Evolutionary conservation across 257 asterid species (phyloP).

Genomic region (Ilex aquifolium): DNA sequence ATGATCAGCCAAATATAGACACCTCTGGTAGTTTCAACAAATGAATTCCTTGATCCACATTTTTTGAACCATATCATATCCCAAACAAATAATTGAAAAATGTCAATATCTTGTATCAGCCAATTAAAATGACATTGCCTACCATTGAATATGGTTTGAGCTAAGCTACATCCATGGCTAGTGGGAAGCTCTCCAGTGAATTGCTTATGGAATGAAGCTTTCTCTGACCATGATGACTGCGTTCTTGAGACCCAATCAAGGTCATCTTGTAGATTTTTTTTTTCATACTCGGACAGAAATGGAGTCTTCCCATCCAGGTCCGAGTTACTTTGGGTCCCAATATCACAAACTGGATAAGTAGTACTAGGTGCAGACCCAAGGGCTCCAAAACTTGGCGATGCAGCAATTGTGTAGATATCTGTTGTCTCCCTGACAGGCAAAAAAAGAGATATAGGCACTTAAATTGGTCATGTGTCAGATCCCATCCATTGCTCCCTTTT

Average conservation of each 20-base stretch:
- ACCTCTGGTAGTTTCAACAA: no score
- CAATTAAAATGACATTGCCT: constrained; percentile 12
- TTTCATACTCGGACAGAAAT: constrained; percentile 45
- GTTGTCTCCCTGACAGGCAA: constrained; percentile 55
- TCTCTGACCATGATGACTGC: constrained; percentile 34
- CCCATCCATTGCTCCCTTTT: no score
- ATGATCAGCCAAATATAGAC: no score
- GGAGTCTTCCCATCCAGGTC: constrained; percentile 38
- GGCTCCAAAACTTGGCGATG: constrained; percentile 61
- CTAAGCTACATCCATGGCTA: constrained; percentile 60
- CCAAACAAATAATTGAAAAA: neutral
- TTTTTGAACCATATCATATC: neutral
- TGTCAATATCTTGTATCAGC: no score
- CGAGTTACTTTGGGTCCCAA: constrained; percentile 21
- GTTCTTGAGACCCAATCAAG: constrained; percentile 15
- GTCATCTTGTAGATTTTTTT: constrained; percentile 17
- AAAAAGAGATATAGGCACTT: no score
- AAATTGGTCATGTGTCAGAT: no score
- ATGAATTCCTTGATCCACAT: no score
- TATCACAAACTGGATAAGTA: constrained; percentile 26
- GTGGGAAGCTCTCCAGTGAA: constrained; percentile 56
- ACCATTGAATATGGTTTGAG: constrained; percentile 67
- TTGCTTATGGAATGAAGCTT: constrained; percentile 34
- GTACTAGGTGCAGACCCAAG: constrained; percentile 33
- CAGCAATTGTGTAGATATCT: constrained; percentile 59